Conservation (phyloP, 441 rosid genomes). For the Adansonia grandidieri region DNA sequence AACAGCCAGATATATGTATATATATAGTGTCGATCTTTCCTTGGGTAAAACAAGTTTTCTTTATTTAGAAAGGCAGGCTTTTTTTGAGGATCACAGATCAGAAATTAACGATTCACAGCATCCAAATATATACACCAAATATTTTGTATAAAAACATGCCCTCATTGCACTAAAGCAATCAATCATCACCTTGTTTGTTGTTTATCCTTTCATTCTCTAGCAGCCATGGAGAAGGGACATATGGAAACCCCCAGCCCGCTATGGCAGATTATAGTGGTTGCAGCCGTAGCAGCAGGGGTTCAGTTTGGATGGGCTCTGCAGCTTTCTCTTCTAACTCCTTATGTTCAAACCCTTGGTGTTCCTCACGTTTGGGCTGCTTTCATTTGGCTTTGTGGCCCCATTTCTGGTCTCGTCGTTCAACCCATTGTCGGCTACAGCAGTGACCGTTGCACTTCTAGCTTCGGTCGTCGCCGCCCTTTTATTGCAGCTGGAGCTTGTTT, state of each 20-base stretch:
- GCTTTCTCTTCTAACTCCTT: conserved; percentile 82
- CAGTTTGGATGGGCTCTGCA: conserved; percentile 97
- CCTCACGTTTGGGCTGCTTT: conserved; percentile 86
- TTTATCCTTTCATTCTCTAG: too few species aligned
- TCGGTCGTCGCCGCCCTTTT: conserved; percentile 89
- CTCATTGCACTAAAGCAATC: too few species aligned
- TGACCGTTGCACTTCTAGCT: conserved; percentile 70
- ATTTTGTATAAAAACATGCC: too few species aligned
- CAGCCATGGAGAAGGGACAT: neutral
- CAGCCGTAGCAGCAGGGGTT: conserved; percentile 82
- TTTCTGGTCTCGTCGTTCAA: conserved; percentile 87
- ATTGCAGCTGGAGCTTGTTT: conserved; percentile 57
- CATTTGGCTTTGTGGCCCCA: conserved; percentile 95
- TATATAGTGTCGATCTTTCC: too few species aligned
- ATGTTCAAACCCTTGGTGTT: conserved; percentile 82
- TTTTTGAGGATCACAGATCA: too few species aligned
- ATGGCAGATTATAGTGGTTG: conserved; percentile 57
- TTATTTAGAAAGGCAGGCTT: too few species aligned
- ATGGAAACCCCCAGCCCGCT: neutral
- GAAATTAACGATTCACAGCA: too few species aligned
- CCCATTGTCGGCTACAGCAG: conserved; percentile 84
- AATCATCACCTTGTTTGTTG: too few species aligned
- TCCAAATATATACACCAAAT: too few species aligned
- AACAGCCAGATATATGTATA: too few species aligned
- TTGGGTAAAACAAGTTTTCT: too few species aligned